Evolutionary conservation across 768 basidiomycete species (phyloP).

Genomic region (Boletus bicolor): DNA sequence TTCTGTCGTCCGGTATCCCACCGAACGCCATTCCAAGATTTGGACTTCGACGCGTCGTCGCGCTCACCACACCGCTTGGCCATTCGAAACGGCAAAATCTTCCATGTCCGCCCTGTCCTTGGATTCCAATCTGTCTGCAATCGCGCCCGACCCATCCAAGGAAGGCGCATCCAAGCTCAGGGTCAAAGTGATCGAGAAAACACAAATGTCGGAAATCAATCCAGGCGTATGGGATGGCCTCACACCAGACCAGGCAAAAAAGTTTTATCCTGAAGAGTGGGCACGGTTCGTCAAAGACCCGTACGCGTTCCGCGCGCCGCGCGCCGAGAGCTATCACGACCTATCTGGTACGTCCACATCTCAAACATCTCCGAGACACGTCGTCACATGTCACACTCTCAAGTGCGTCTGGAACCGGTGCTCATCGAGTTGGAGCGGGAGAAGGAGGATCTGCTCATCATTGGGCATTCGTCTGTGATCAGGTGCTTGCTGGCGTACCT

Average conservation of each 20-base stretch:
- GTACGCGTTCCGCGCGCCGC: slow-evolving; percentile 85
- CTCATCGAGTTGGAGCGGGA: slow-evolving; percentile 93
- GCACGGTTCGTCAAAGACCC: slow-evolving; percentile 89
- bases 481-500: slow-evolving; percentile 92
- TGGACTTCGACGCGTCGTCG: slow-evolving; percentile 96
- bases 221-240: slow-evolving; percentile 98
- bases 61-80: slow-evolving; percentile 95
- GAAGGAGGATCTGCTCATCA: slow-evolving; percentile 91
- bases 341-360: slow-evolving; percentile 56
- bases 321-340: slow-evolving; percentile 98
- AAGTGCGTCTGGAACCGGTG: slow-evolving; percentile 90
- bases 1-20: background rate
- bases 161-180: slow-evolving; percentile 32
- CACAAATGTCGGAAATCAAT: slow-evolving; percentile 97
- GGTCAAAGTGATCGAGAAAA: slow-evolving; percentile 89
- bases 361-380: background rate
- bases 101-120: slow-evolving; percentile 12
- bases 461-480: slow-evolving; percentile 96
- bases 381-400: background rate
- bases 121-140: background rate
- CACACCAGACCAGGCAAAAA: slow-evolving; percentile 83
- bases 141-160: background rate
- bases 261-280: slow-evolving; percentile 93
- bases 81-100: slow-evolving; percentile 55
- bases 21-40: slow-evolving; percentile 49